A percentile compares a stretch with the other conserved stretches of the same genome.
Conservation (phyloP, 2,329 filamentous ascomycete species). For the Botrytis galanthina region DNA sequence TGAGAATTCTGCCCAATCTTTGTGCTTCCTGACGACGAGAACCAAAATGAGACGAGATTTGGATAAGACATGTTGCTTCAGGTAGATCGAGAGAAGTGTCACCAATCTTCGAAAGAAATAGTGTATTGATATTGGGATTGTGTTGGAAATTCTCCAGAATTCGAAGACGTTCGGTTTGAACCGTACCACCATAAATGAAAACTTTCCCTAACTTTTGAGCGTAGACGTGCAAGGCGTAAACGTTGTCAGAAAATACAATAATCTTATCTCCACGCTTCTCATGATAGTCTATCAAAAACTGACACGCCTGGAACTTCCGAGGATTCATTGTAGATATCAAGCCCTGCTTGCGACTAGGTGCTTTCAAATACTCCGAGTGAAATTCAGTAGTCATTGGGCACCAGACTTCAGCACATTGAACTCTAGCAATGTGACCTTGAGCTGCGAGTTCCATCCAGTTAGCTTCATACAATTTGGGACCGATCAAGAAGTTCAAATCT, state of each 20-base stretch:
- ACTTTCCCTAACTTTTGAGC: conserved; percentile 80
- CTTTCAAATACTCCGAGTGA: conserved; percentile 85
- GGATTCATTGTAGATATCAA: conserved; percentile 96
- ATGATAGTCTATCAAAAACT: conserved; percentile 98
- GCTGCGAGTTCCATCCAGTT: conserved; percentile 99
- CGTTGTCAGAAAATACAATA: conserved; percentile 97
- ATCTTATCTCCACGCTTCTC: conserved; percentile 94
- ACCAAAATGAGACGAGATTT: conserved; percentile 96
- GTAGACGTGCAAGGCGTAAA: conserved; percentile 86
- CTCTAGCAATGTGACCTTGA: conserved; percentile 92
- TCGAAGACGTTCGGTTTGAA: conserved; percentile 76
- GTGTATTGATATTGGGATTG: conserved; percentile 83
- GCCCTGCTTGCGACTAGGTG: conserved; percentile 63
- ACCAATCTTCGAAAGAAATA: conserved; percentile 96
- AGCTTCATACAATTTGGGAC: conserved; percentile 94
- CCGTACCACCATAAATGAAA: conserved; percentile 85
- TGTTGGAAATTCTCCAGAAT: conserved; percentile 95
- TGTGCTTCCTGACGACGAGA: conserved; percentile 96
- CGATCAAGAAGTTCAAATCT: conserved; percentile 95
- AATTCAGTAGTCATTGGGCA: conserved; percentile 99
- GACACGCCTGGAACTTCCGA: conserved; percentile 92
- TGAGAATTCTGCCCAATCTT: conserved; percentile 84
- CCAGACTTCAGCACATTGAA: conserved; percentile 98
- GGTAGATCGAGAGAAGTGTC: conserved; percentile 97
- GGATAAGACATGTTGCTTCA: conserved; percentile 93